Evolutionary conservation across 1,284 basidiomycete species (phyloP).

Genomic region (Heterobasidion occidentale): DNA sequence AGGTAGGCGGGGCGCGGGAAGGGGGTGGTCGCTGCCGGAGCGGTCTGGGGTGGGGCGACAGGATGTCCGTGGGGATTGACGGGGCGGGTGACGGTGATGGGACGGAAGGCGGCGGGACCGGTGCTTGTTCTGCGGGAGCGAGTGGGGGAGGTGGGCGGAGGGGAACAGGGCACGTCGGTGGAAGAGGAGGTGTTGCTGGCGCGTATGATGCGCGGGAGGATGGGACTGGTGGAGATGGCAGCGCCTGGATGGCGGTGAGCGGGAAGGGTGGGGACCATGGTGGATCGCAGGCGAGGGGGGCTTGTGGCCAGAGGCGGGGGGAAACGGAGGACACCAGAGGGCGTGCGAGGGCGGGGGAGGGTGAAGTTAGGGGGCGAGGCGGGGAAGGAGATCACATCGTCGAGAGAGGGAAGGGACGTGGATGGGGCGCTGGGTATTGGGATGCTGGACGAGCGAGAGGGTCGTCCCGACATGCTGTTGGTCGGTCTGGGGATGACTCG

Average conservation of each 20-base stretch:
- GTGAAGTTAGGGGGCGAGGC: conserved; percentile 21
- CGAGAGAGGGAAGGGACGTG: conserved; percentile 39
- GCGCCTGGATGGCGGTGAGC: conserved; percentile 1
- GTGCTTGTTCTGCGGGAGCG: conserved; percentile 40
- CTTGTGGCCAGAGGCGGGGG: conserved; percentile 8
- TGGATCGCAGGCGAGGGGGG: conserved; percentile 11
- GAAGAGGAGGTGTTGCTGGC: conserved; percentile 25
- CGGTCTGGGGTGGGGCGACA: conserved; percentile 7
- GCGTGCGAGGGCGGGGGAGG: conserved; percentile 25
- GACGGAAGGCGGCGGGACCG: conserved; percentile 21
- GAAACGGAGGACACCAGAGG: conserved; percentile 5
- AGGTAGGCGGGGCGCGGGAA: conserved; percentile 68
- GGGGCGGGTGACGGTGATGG: conserved; percentile 18
- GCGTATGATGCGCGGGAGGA: conserved; percentile 56
- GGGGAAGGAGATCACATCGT: conserved; percentile 51
- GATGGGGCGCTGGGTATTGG: conserved; percentile 47
- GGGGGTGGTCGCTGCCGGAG: conserved; percentile 17
- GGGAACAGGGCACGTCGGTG: conserved; percentile 21
- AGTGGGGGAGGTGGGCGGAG: conserved; percentile 27
- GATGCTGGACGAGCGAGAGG: conserved; percentile 54
- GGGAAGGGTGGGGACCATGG: not conserved
- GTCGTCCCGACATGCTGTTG: conserved; percentile 38
- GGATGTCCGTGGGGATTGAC: conserved; percentile 2
- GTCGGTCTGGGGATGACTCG: not conserved
- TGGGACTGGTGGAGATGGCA: conserved; percentile 8